Base-by-base conservation (phyloP, 169 alveolate species). In the Cyclospora cayetanensis region DNA sequence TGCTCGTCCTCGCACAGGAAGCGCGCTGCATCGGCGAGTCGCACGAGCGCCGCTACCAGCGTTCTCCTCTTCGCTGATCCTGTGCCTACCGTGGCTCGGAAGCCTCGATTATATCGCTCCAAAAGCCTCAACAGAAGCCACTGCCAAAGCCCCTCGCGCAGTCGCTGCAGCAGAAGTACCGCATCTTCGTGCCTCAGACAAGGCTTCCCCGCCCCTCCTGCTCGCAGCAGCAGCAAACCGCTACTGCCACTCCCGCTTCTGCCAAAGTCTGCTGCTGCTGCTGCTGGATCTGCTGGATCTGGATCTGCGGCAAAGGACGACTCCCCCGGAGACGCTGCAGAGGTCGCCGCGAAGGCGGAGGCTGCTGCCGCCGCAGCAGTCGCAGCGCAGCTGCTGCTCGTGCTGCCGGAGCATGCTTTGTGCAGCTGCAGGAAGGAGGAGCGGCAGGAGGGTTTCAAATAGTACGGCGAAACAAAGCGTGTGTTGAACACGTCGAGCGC, bases 121-220 rank as follows among this genome's bases (percentile, higher is more conserved):
- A 77, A 70, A 11, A 77, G 87, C 70, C 34, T 66, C 52, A 77
- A 46, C 70, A 77, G 87, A 66, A 77, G 52, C 87, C 87, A 77
- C 37, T 53, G 31, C 87, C 87, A 77, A 0, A 34, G 79, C 4
- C 39, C 79, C 39, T 34, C 25, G 20, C 34, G 11, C 11, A 46
- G 50, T 15, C 29, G 87, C 87, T 77, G 52, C 39, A 31, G 50
- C 87, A 77, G 70, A 2, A 22, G 25, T 46, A 77, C 25, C 29
- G 66, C 65, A 0, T 12, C 53, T 20, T n/a, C n/a, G n/a, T n/a
- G n/a, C n/a, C n/a, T n/a, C n/a, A n/a, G n/a, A n/a, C n/a, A n/a
- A n/a, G 41, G 87, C 25, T 12, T 20, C 52, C 3, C 35, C 27
- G 35, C 35, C 22, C 55, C 84, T 31, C 3, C 50, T 37, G 27